Percentiles rank a stretch among this genome's conserved stretches.
Evolutionary conservation across 2,329 filamentous ascomycete genomes (phyloP).

Genomic region (Botrytis tulipae): DNA sequence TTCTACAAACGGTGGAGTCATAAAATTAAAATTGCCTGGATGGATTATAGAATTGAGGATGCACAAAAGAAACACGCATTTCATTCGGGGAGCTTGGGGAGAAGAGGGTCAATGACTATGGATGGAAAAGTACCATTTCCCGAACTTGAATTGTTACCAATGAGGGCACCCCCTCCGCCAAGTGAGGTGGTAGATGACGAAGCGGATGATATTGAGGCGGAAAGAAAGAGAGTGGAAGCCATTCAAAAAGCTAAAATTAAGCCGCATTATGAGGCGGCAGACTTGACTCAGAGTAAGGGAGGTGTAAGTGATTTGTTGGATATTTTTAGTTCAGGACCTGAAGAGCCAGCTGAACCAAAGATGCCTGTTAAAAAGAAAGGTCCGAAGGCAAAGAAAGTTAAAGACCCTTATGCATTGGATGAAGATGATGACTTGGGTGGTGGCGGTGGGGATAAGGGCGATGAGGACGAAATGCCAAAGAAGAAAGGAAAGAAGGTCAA

Average conservation of each 20-base stretch:
- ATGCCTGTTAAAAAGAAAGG: conserved; percentile 20
- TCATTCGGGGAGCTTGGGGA: conserved; percentile 23
- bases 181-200: conserved; percentile 21
- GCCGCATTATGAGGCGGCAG: conserved; percentile 7
- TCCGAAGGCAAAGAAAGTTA: conserved; percentile 1
- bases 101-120: conserved; percentile 31
- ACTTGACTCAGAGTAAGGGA: conserved; percentile 6
- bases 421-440: conserved; percentile 9
- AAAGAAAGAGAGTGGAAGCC: conserved; percentile 24
- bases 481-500: conserved; percentile 8
- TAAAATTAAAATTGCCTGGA: conserved; percentile 8
- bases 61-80: conserved; percentile 9
- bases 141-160: conserved; percentile 34
- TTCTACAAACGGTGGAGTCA: conserved; percentile 15
- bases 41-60: conserved; percentile 11
- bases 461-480: not conserved
- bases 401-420: conserved; percentile 16
- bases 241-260: conserved; percentile 13
- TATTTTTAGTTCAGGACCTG: conserved; percentile 19
- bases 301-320: conserved; percentile 19
- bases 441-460: not conserved
- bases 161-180: conserved; percentile 23
- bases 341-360: conserved; percentile 13
- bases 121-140: conserved; percentile 33
- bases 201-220: conserved; percentile 18